Conservation (phyloP, 805 yeast genomes). For the Saccharomyces paradoxus region DNA sequence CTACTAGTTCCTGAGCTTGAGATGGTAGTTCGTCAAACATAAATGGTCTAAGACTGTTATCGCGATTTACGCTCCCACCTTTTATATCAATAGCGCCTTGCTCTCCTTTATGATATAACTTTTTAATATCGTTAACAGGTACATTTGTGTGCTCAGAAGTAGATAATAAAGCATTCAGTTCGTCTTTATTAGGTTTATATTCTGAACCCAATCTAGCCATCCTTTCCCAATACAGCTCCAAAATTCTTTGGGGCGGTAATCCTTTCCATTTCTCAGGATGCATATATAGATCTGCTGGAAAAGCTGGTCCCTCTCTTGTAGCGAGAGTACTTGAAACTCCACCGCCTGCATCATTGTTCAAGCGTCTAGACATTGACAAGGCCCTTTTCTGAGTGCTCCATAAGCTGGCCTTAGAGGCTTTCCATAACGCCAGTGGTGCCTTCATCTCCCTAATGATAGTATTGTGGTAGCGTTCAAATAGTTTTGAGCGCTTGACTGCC, state of each 20-base stretch:
- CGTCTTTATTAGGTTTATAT: conserved; percentile 43
- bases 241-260: conserved; percentile 53
- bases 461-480: not conserved
- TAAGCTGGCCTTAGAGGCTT: not conserved
- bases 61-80: conserved; percentile 33
- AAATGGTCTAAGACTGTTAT: conserved; percentile 36
- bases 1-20: conserved; percentile 61
- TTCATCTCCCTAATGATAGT: not conserved
- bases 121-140: conserved; percentile 27
- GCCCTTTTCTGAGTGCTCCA: not conserved
- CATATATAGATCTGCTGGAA: conserved; percentile 34
- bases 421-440: not conserved
- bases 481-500: not conserved
- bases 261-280: conserved; percentile 68
- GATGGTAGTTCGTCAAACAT: conserved; percentile 60
- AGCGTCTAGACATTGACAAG: not conserved
- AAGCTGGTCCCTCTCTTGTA: not conserved
- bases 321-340: not conserved
- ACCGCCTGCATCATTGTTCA: not conserved
- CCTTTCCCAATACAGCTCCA: conserved; percentile 54
- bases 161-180: conserved; percentile 47
- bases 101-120: conserved; percentile 36
- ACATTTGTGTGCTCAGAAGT: conserved; percentile 39
- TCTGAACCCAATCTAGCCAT: conserved; percentile 44
- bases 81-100: conserved; percentile 35